Evolutionary conservation across 2,329 filamentous ascomycete genomes (phyloP), one percentile per base, ranked within the genome.

Genomic region (Fusarium tupiense): DNA sequence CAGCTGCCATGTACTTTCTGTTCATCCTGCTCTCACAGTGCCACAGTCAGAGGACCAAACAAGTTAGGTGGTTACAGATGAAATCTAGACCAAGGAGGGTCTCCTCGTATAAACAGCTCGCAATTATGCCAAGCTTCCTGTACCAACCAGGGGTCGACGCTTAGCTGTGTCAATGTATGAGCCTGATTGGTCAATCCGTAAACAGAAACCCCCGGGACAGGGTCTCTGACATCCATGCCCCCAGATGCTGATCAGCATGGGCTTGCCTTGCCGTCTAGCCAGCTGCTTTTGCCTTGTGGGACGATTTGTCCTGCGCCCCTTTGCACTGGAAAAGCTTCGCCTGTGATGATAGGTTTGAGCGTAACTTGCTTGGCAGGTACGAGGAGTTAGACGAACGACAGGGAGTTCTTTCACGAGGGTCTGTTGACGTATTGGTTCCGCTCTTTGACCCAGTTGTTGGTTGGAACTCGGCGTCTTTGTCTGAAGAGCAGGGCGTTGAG

Each of bases 281-380:
- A 56, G 35, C 52, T 41, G 35, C 52, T 29, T 40, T 47, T 70
- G 66, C 67, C 67, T 67, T 67, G 67, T 70, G 53, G 67, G 47
- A 70, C 67, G 41, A 64, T 50, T 35, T 64, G 52, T 24, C 50
- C 50, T 52, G 44, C 57, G 50, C 58, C 60, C 41, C 66, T 53
- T 44, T 40, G 49, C 11, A 35, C 46, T 35, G 26, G 26, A 41
- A 70, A 60, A 70, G 67, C 41, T 70, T 70, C 52, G 53, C 33
- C n/a, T 54, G 41, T 47, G 52, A 57, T 69, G 35, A 68, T 68
- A 54, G 46, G 40, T 46, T 52, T 56, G n/a, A 37, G 37, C 46
- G 61, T 67, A 66, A 57, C 56, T 31, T 56, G 35, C 67, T 70
- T 70, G 53, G 66, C 67, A 70, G 67, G 66, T 70, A 70, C 67